Conservation (phyloP, 2,329 filamentous ascomycete species). For the Macrophomina pseudophaseolina region DNA sequence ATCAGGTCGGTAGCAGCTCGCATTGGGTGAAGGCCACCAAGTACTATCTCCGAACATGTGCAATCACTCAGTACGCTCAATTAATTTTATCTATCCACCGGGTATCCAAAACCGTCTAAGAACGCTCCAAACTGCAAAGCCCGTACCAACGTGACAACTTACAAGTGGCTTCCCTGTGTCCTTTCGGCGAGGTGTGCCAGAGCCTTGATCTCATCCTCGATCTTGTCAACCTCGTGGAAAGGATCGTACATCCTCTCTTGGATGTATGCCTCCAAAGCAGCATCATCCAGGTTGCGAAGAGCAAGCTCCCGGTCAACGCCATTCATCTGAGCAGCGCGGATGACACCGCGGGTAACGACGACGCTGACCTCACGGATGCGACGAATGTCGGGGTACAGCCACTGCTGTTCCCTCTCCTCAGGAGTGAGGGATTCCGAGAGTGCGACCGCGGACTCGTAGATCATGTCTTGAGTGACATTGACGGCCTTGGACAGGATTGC, state of each 20-base stretch:
- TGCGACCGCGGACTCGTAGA: constrained; percentile 88
- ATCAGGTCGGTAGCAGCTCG: not conserved
- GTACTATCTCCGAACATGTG: not conserved
- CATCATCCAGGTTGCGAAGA: constrained; percentile 71
- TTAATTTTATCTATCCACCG: constrained; percentile 13
- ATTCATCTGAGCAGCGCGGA: constrained; percentile 85
- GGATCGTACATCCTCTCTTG: constrained; percentile 58
- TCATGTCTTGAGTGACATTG: constrained; percentile 91
- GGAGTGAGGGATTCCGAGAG: constrained; percentile 78
- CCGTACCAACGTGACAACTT: not conserved
- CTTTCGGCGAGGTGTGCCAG: constrained; percentile 13
- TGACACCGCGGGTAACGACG: constrained; percentile 85
- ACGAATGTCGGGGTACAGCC: constrained; percentile 89
- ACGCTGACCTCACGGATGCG: constrained; percentile 91
- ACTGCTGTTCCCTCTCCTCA: constrained; percentile 80
- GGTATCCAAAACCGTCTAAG: constrained; percentile 23
- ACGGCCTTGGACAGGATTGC: constrained; percentile 89
- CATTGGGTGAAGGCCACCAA: not conserved
- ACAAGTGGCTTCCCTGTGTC: constrained; percentile 22
- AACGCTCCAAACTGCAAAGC: not conserved
- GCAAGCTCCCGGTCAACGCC: constrained; percentile 60
- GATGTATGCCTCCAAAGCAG: constrained; percentile 72
- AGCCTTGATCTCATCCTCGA: constrained; percentile 42
- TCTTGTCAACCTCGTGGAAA: constrained; percentile 50
- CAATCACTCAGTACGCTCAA: not conserved